Conservation (phyloP, 139 green algal genomes). For the Picochlorum sp. region DNA sequence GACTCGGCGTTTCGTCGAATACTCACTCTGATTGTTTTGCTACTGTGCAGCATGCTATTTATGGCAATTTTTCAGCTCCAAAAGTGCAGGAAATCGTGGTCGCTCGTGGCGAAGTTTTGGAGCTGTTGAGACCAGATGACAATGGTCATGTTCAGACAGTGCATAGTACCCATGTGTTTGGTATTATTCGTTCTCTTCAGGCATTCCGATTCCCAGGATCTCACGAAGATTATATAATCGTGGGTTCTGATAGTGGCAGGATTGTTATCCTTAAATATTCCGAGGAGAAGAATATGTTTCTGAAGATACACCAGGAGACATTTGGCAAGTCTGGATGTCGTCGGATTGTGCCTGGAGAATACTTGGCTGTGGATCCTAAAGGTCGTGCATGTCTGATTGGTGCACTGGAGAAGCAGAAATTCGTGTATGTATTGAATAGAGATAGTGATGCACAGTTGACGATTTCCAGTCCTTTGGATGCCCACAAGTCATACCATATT, state of each 20-base stretch:
- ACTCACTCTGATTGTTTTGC: no score
- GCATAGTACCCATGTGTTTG: constrained; percentile 61
- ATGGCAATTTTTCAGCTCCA: constrained; percentile 90
- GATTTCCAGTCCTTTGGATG: constrained; percentile 94
- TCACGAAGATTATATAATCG: constrained; percentile 77
- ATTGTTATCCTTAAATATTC: constrained; percentile 93
- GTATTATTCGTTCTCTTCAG: constrained; percentile 73
- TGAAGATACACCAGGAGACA: constrained; percentile 94
- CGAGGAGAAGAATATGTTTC: constrained; percentile 74
- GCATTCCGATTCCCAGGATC: constrained; percentile 86
- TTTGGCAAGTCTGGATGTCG: constrained; percentile 90
- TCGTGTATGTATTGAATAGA: constrained; percentile 98
- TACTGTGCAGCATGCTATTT: constrained; percentile 66
- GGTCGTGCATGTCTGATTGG: constrained; percentile 90
- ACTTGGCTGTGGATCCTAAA: constrained; percentile 84
- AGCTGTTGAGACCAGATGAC: constrained; percentile 92
- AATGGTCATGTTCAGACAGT: constrained; percentile 64
- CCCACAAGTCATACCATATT: constrained; percentile 88
- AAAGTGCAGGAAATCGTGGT: constrained; percentile 96
- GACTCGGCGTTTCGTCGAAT: neutral
- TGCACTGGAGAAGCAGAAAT: constrained; percentile 95
- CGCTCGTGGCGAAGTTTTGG: constrained; percentile 78
- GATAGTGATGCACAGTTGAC: constrained; percentile 90
- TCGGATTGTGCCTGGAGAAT: constrained; percentile 92
- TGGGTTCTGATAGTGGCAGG: constrained; percentile 86